These are phyloP conservation scores for Teratosphaeria gauchensis DNA, from an alignment of 2,329 filamentous ascomycete genomes.

Conservation along the genomic window DNA sequence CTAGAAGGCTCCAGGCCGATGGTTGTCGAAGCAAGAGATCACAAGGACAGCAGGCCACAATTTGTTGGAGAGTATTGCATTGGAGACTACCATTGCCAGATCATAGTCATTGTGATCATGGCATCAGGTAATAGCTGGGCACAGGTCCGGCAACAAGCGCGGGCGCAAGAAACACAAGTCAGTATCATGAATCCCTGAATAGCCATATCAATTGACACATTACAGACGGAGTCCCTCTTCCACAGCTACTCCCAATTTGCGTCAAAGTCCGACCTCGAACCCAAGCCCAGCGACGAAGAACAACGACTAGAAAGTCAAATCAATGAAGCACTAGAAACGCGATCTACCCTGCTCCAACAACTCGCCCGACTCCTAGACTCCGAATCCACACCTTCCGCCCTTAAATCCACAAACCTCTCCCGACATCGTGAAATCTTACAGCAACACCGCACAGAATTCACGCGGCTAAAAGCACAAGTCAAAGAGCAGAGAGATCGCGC, in stretches of 20 bases:
- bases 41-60: background rate
- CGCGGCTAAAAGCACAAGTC: conserved; percentile 63
- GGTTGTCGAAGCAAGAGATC: no score
- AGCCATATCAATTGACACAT: conserved; percentile 6
- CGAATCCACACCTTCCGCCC: conserved; percentile 79
- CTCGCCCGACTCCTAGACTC: conserved; percentile 86
- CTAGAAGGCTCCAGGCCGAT: no score
- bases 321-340: conserved; percentile 76
- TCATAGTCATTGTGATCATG: conserved; percentile 25
- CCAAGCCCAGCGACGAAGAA: conserved; percentile 80
- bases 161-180: conserved; percentile 84
- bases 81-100: background rate
- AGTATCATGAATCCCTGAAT: background rate
- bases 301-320: conserved; percentile 68
- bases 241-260: conserved; percentile 88
- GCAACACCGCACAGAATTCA: conserved; percentile 76
- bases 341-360: conserved; percentile 71
- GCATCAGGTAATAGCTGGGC: conserved; percentile 58
- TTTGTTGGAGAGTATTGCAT: background rate
- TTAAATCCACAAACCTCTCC: conserved; percentile 94
- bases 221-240: conserved; percentile 72
- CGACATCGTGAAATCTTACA: conserved; percentile 83
- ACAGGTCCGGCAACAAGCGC: conserved; percentile 85
- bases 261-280: conserved; percentile 65
- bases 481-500: conserved; percentile 72